Conservation (phyloP, 2,329 filamentous ascomycete genomes). For the Phaeoacremonium minimum region DNA sequence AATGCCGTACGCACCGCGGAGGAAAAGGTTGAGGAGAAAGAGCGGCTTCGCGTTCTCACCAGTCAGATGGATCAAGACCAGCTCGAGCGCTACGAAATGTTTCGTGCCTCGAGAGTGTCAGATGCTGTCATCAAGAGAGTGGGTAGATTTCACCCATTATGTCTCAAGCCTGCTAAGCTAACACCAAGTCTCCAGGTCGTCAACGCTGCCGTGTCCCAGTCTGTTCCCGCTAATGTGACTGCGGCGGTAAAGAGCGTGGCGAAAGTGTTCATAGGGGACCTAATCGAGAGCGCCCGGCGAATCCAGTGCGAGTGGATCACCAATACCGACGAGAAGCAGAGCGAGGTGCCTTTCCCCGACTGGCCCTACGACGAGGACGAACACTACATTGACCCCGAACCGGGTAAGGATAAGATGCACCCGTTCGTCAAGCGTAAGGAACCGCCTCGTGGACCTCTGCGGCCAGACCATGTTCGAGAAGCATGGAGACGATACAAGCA, state of each 20-base stretch:
- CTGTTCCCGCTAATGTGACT: slow-evolving; percentile 68
- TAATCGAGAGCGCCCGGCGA: slow-evolving; percentile 67
- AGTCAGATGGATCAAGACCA: slow-evolving; percentile 63
- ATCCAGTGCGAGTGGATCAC: slow-evolving; percentile 70
- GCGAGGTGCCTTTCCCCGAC: slow-evolving; percentile 33
- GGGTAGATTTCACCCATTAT: slow-evolving; percentile 17
- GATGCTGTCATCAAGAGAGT: slow-evolving; percentile 66
- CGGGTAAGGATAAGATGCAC: slow-evolving; percentile 19
- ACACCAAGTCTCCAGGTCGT: slow-evolving; percentile 49
- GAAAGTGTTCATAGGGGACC: slow-evolving; percentile 72
- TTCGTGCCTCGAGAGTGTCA: slow-evolving; percentile 64
- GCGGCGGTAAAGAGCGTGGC: slow-evolving; percentile 72
- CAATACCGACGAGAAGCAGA: slow-evolving; percentile 51
- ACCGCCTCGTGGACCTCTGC: slow-evolving; percentile 51
- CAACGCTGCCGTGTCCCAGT: slow-evolving; percentile 77
- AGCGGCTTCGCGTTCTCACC: slow-evolving; percentile 56
- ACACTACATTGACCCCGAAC: slow-evolving; percentile 9
- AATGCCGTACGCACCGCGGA: slow-evolving; percentile 37
- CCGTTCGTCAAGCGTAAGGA: slow-evolving; percentile 27
- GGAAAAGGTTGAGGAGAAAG: slow-evolving; percentile 62
- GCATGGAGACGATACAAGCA: slow-evolving; percentile 65
- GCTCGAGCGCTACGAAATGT: slow-evolving; percentile 66
- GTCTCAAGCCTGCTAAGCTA: not conserved
- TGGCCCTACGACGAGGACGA: slow-evolving; percentile 26
- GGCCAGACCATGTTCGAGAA: slow-evolving; percentile 72